Conservation (phyloP, 306 rosid species). For the Inga laurina region DNA sequence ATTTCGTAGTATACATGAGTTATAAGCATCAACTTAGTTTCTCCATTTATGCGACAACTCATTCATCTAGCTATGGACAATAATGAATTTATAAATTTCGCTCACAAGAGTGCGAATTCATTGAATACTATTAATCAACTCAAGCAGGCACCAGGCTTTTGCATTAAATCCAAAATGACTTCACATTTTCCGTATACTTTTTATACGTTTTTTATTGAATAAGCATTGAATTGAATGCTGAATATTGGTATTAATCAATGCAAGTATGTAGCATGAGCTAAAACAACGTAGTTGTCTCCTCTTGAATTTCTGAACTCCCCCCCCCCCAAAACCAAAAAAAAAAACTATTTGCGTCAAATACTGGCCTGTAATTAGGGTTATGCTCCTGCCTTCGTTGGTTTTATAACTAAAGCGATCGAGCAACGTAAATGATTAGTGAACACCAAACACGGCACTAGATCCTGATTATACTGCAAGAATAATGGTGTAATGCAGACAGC, state of each 20-base stretch:
- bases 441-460: not conserved
- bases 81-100: not conserved
- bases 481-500: conserved; percentile 1
- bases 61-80: not conserved
- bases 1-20: not conserved
- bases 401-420: not conserved
- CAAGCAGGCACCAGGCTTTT: not conserved
- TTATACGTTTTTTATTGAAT: not conserved
- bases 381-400: not conserved
- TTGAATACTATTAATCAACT: not conserved
- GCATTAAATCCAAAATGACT: not conserved
- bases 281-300: not conserved
- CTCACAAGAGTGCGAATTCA: not conserved
- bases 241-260: not conserved
- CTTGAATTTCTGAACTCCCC: not conserved
- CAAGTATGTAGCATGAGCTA: not conserved
- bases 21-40: not conserved
- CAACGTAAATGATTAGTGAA: not conserved
- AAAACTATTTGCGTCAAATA: not conserved
- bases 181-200: not conserved
- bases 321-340: too few species aligned
- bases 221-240: not conserved
- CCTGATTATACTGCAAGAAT: not conserved
- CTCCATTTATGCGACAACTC: not conserved
- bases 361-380: not conserved